Evolutionary conservation across 208 protist genomes (phyloP).

Genomic region (Trypanosoma avium): DNA sequence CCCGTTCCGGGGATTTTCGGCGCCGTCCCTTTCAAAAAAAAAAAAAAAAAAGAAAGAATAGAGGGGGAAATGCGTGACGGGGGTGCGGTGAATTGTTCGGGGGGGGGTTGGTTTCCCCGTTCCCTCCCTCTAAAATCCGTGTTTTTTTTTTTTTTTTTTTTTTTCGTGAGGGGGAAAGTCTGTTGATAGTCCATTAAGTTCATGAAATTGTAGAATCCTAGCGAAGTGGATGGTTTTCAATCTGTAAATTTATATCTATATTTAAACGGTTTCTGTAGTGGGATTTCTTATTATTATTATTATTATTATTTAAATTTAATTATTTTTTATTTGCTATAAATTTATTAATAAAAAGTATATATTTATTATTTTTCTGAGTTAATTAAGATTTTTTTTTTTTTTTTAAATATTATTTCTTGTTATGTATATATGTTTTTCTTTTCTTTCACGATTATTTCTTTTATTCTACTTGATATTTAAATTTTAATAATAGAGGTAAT

Average conservation of each 20-base stretch:
- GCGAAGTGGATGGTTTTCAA: neutral
- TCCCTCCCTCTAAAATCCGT: neutral
- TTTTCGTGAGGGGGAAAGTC: neutral
- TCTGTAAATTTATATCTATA: neutral
- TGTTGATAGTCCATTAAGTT: neutral
- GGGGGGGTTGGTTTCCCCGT: neutral
- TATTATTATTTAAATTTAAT: too few species aligned
- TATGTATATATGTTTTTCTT: neutral
- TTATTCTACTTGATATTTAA: slow-evolving; percentile 20
- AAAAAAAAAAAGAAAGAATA: neutral
- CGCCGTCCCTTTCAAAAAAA: too few species aligned
- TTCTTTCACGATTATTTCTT: neutral
- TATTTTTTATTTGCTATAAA: too few species aligned
- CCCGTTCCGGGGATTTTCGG: too few species aligned
- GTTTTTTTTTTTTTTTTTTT: neutral
- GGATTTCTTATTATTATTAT: too few species aligned
- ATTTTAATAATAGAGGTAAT: slow-evolving; percentile 16
- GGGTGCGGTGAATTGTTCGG: neutral
- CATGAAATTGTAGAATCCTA: neutral
- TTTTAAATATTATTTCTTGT: too few species aligned
- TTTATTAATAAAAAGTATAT: too few species aligned
- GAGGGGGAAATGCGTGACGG: too few species aligned
- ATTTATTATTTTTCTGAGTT: too few species aligned
- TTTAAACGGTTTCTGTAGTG: too few species aligned
- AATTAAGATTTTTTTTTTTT: too few species aligned